These are phyloP conservation scores for Sphaerulina vaccinii DNA, from an alignment of 2,329 filamentous ascomycete species.

Conservation along the genomic window DNA sequence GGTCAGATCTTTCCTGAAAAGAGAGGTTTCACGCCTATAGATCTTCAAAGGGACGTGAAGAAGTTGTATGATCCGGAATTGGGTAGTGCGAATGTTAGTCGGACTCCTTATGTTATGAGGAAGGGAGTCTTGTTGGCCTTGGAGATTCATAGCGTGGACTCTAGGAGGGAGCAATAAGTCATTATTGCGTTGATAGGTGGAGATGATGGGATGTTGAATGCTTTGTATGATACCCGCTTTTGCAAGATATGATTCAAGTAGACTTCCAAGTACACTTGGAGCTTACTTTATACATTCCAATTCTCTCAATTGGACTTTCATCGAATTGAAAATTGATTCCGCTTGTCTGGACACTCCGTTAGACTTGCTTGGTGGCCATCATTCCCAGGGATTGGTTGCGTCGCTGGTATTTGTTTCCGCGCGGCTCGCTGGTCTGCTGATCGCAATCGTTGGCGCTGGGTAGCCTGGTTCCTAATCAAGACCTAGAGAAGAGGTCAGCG, in stretches of 20 bases:
- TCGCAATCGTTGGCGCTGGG: background rate
- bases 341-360: no score
- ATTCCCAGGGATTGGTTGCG: no score
- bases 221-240: no score
- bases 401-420: no score
- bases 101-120: constrained; percentile 32
- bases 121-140: constrained; percentile 23
- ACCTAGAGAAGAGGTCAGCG: background rate
- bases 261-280: no score
- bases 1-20: constrained; percentile 27
- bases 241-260: no score
- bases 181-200: no score
- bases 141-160: constrained; percentile 26
- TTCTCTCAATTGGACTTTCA: no score
- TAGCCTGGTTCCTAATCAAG: background rate
- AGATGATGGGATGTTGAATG: no score
- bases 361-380: no score
- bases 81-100: constrained; percentile 32
- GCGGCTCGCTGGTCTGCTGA: background rate
- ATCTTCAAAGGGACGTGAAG: constrained; percentile 28
- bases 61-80: constrained; percentile 28
- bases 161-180: constrained; percentile 17
- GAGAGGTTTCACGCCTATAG: constrained; percentile 32
- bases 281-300: no score
- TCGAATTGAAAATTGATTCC: no score